phyloP scores from a whole-genome alignment of 2,329 filamentous ascomycete species.

The Epichloe festucae region DNA sequence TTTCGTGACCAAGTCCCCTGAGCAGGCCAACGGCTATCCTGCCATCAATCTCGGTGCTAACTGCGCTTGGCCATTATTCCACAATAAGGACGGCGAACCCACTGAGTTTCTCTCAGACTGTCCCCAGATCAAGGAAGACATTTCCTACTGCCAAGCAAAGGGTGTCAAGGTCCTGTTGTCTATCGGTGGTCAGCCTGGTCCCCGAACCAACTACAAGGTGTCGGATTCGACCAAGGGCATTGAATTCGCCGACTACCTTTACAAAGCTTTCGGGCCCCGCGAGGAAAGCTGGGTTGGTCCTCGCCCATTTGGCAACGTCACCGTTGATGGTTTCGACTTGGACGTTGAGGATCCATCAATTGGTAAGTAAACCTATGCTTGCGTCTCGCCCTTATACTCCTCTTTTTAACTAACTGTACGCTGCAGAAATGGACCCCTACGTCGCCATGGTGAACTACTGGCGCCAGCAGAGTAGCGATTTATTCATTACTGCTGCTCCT shows the following conservation, averaged over 20 bases:
- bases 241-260: slow-evolving; percentile 26
- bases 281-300: slow-evolving; percentile 18
- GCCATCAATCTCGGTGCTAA: slow-evolving; percentile 27
- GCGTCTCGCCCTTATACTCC: too few species aligned
- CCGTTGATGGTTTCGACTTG: slow-evolving; percentile 30
- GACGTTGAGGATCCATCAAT: slow-evolving; percentile 23
- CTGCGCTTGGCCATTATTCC: slow-evolving; percentile 11
- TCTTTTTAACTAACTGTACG: too few species aligned
- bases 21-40: slow-evolving; percentile 22
- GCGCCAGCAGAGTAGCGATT: slow-evolving; percentile 16
- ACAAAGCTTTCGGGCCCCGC: slow-evolving; percentile 25
- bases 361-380: slow-evolving; percentile 12
- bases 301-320: slow-evolving; percentile 25
- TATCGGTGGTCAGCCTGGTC: slow-evolving; percentile 23
- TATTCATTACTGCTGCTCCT: slow-evolving; percentile 31
- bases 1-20: slow-evolving; percentile 26
- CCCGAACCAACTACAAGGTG: slow-evolving; percentile 20
- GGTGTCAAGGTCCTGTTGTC: slow-evolving; percentile 31
- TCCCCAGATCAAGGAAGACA: slow-evolving; percentile 23
- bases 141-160: slow-evolving; percentile 26
- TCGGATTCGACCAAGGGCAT: slow-evolving; percentile 17
- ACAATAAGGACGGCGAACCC: slow-evolving; percentile 6
- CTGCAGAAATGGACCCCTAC: slow-evolving; percentile 22
- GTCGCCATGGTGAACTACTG: slow-evolving; percentile 25
- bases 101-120: slow-evolving; percentile 24